Evolutionary conservation across 2,329 filamentous ascomycete species (phyloP), one percentile per base, ranked within the genome.

Genomic region (Ambrosiella xylebori): DNA sequence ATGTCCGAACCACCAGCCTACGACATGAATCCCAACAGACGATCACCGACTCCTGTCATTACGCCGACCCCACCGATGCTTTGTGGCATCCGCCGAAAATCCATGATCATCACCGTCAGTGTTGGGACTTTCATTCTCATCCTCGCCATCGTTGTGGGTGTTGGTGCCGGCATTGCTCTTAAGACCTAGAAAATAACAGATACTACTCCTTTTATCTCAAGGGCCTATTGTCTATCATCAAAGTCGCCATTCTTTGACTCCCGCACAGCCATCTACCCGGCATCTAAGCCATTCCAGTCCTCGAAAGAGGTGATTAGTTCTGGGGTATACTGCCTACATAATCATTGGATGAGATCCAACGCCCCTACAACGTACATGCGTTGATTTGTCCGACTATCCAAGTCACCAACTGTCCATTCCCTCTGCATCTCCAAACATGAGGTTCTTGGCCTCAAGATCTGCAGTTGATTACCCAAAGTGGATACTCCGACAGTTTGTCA

Each of bases 151-250:
- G 64, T 62, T 13, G 60, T 65, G 45, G 64, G 64, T 37, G 58
- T 65, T 11, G 64, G 61, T 8, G 63, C 61, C 7, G 64, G 64
- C 7, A 54, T 65, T 50, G 64, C 64, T 3, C 58, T 64, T 51
- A 59, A 59, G 47, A 56, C 55, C 9, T 61, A 56, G 58, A 35
- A 44, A 19, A 41, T 9, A n/a, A 49, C 27, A 35, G 54, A 35
- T 45, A 35, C 17, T 12, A 12, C 38, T 44, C 3, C 1, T 11
- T 1, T 27, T 17, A 15, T 9, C n/a, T 35, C 27, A 45, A 39
- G 12, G 39, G 19, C 40, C 15, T n/a, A 40, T 56, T 45, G 12
- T 45, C 7, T 6, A 15, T 35, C 45, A 15, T 55, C n/a, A 9
- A 19, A 19, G 36, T 38, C 27, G 8, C 5, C 36, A 8, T 37